Evolutionary conservation across 352 stramenopile genomes (phyloP), one percentile per base, ranked within the genome.

Genomic region (Globisporangium polare): DNA sequence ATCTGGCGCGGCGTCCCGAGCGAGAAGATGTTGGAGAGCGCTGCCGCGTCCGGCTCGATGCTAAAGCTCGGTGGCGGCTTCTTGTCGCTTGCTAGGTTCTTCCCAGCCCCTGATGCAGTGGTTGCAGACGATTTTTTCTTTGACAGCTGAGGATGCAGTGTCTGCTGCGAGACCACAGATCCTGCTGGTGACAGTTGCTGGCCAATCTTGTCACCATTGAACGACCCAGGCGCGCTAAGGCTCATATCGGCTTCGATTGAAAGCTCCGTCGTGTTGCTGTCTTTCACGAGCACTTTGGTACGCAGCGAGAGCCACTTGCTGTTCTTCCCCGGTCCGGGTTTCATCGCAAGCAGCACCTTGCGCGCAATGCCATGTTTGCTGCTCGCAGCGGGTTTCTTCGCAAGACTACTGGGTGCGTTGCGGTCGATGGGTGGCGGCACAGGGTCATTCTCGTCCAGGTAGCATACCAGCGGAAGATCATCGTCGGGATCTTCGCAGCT

Each of bases 1-100:
- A 90, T 61, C 39, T 87, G 78, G 5, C 78, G 73, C 10, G 80
- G 80, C 12, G 78, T 90, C 1, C 78, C 76, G 9, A 88, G 73
- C 2, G 72, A 71, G 50, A 90, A 88, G 18, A 88, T 86, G 50
- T 88, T 85, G 12, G 74, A 70, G 6, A 88, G 61, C 26, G 75
- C 52, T 0, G 75, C 74, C 0, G 68, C 45, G 27, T 78, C 60
- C 10, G 58, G 62, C 29, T 75, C 69, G 29, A 62, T 29, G 9
- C 7, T 37, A 18, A 67, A 55, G 47, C 26, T 20, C 17, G 9
- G 17, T 12, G 29, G 20, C 5, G 45, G 51, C 27, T 60, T 65
- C 51, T 64, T 60, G 26, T 54, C 59, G 15, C 3, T 37, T 9
- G 26, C 20, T 37, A n/a, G 26, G 9, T 1, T 55, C 10, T 55